Conservation (phyloP, 495 filamentous ascomycete species). For the Penicillium lividum region DNA sequence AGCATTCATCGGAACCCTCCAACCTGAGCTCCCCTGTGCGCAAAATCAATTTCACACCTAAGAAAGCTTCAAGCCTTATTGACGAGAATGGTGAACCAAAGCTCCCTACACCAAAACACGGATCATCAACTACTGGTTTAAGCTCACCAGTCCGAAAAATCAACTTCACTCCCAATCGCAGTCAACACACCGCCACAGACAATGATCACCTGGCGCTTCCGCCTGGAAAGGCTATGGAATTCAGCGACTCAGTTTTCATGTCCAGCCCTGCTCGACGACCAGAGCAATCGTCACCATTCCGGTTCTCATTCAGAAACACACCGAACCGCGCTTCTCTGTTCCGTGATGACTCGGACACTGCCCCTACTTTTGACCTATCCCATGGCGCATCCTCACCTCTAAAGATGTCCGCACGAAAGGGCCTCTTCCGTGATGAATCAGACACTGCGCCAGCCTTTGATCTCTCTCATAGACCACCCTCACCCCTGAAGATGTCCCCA, state of each 20-base stretch:
- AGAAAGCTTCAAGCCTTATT: constrained; percentile 26
- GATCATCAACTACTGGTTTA: constrained; percentile 26
- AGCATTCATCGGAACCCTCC: constrained; percentile 26
- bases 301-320: constrained; percentile 42
- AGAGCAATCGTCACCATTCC: constrained; percentile 48
- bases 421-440: not conserved
- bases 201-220: constrained; percentile 29
- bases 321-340: constrained; percentile 33
- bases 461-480: constrained; percentile 29
- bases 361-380: constrained; percentile 31
- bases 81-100: constrained; percentile 43
- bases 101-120: constrained; percentile 26
- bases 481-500: constrained; percentile 48
- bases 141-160: constrained; percentile 36
- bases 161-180: constrained; percentile 33
- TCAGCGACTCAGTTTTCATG: constrained; percentile 42
- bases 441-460: not conserved
- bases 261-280: constrained; percentile 53
- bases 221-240: constrained; percentile 34
- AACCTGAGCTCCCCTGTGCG: constrained; percentile 45
- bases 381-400: constrained; percentile 25
- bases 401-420: too few species aligned
- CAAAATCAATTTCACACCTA: constrained; percentile 41
- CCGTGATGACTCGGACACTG: constrained; percentile 15
- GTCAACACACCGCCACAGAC: constrained; percentile 22